Percentiles rank a stretch among this genome's conserved stretches.
Evolutionary conservation across 495 filamentous ascomycete genomes (phyloP).

Genomic region (Tuber borchii): DNA sequence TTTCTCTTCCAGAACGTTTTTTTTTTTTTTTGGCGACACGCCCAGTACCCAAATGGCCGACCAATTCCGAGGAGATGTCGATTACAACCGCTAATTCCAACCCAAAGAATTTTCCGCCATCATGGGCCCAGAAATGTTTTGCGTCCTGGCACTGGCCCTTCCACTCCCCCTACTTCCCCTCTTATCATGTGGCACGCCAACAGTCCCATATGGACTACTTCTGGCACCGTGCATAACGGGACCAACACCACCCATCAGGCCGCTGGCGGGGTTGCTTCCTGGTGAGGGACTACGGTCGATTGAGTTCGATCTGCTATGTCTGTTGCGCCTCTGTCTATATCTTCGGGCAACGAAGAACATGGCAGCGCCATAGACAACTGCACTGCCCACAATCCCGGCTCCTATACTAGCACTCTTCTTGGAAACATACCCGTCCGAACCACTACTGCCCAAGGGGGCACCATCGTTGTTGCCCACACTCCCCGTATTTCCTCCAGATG

Average conservation of each 20-base stretch:
- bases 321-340: constrained; percentile 79
- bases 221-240: constrained; percentile 52
- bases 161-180: constrained; percentile 64
- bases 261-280: constrained; percentile 49
- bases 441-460: constrained; percentile 40
- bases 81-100: constrained; percentile 67
- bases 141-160: constrained; percentile 64
- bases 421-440: constrained; percentile 49
- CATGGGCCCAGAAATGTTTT: constrained; percentile 72
- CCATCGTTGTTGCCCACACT: constrained; percentile 44
- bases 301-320: constrained; percentile 72
- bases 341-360: constrained; percentile 94
- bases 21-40: constrained; percentile 16
- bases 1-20: constrained; percentile 19
- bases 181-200: constrained; percentile 53
- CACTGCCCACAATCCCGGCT: constrained; percentile 67
- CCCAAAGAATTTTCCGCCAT: constrained; percentile 97
- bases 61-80: not conserved
- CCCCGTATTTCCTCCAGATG: constrained; percentile 31
- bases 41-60: not conserved
- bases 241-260: constrained; percentile 49
- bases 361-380: constrained; percentile 89
- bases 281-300: constrained; percentile 51
- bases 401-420: constrained; percentile 80
- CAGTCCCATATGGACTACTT: constrained; percentile 49